These are phyloP conservation scores for Begonia peltatifolia DNA, from an alignment of 306 rosid genomes.

Conservation along the genomic window DNA sequence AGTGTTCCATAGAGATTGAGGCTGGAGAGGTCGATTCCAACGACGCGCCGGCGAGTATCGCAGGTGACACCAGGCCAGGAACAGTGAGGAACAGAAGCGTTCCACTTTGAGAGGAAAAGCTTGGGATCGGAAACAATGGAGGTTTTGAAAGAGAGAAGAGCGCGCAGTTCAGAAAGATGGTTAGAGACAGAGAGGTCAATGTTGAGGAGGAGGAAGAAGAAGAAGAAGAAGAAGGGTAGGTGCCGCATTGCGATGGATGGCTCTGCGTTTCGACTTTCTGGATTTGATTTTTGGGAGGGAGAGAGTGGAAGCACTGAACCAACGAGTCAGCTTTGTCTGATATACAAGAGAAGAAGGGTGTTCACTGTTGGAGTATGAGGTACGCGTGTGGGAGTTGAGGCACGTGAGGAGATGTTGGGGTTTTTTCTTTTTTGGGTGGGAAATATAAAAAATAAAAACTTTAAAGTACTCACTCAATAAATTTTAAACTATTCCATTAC, in stretches of 20 bases:
- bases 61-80: slow-evolving; percentile 58
- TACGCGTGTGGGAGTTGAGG: too few relatives aligned
- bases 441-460: too few relatives aligned
- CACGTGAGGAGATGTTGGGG: too few relatives aligned
- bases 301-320: background rate
- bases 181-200: slow-evolving; percentile 8
- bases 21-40: slow-evolving; percentile 38
- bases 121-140: slow-evolving; percentile 38
- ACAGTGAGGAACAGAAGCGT: slow-evolving; percentile 35
- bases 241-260: slow-evolving; percentile 28
- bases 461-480: too few relatives aligned
- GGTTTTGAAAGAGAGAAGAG: slow-evolving; percentile 45
- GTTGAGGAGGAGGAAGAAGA: slow-evolving; percentile 13
- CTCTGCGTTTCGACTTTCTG: background rate
- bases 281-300: background rate
- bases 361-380: too few relatives aligned
- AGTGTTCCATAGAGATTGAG: slow-evolving; percentile 41
- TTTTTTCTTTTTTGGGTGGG: too few relatives aligned
- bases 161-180: slow-evolving; percentile 28
- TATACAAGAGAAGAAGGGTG: too few relatives aligned
- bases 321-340: too few relatives aligned
- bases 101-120: slow-evolving; percentile 48
- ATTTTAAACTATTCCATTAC: too few relatives aligned
- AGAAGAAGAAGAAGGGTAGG: slow-evolving; percentile 12
- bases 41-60: slow-evolving; percentile 45